A percentile compares a stretch with the other conserved stretches of the same genome.
phyloP scores from a whole-genome alignment of 805 yeast genomes.

The Kluyveromyces wickerhamii region DNA sequence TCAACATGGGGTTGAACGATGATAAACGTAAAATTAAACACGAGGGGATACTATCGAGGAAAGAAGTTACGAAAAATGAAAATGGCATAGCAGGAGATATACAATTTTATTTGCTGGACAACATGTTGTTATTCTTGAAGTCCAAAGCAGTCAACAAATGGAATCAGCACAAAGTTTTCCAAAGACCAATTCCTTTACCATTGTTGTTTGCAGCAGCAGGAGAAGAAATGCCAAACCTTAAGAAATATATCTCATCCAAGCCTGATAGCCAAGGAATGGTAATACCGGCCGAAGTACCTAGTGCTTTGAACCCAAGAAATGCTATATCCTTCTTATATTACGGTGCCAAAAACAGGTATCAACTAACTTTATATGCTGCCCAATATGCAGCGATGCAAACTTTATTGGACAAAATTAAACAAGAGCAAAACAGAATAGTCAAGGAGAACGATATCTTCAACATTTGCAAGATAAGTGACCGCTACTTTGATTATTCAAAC shows the following conservation, averaged over 20 bases:
- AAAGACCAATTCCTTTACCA: constrained; percentile 79
- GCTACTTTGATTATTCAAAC: constrained; percentile 65
- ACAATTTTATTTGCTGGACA: constrained; percentile 82
- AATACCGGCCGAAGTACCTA: constrained; percentile 18
- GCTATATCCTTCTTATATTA: constrained; percentile 30
- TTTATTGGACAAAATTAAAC: constrained; percentile 67
- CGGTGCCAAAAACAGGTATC: constrained; percentile 34
- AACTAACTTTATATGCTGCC: constrained; percentile 36
- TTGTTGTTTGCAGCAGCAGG: constrained; percentile 65
- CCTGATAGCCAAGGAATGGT: constrained; percentile 29
- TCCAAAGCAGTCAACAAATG: constrained; percentile 81
- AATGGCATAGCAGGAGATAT: constrained; percentile 47
- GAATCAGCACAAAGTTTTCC: constrained; percentile 85
- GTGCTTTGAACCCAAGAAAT: constrained; percentile 20
- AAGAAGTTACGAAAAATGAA: constrained; percentile 25
- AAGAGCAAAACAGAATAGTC: constrained; percentile 69
- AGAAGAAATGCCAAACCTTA: constrained; percentile 67
- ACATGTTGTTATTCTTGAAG: constrained; percentile 76
- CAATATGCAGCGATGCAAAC: constrained; percentile 60
- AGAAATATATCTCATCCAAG: constrained; percentile 30
- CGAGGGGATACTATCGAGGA: constrained; percentile 30
- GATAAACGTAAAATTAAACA: constrained; percentile 64
- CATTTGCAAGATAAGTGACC: constrained; percentile 62
- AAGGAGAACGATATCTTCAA: constrained; percentile 74
- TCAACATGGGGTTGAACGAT: constrained; percentile 75